Percentiles rank a stretch among this genome's conserved stretches.
Evolutionary conservation across 2,329 filamentous ascomycete species (phyloP).

Genomic region (Colletotrichum tropicale): DNA sequence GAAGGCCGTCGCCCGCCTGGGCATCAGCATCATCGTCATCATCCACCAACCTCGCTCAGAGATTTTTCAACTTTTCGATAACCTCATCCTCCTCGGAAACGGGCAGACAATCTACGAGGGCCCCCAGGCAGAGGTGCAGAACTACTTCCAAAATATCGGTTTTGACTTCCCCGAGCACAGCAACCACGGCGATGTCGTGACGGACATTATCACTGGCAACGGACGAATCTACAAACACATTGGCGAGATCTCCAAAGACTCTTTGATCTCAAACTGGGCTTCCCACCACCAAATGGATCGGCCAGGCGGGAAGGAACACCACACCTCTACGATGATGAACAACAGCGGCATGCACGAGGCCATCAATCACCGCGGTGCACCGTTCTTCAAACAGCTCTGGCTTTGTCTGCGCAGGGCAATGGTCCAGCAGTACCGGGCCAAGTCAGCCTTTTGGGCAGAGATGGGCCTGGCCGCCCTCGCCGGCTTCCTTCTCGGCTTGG

Average conservation of each 20-base stretch:
- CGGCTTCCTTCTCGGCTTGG: slow-evolving; percentile 59
- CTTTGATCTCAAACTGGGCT: slow-evolving; percentile 54
- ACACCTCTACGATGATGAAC: slow-evolving; percentile 36
- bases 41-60: slow-evolving; percentile 65
- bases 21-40: slow-evolving; percentile 62
- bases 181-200: slow-evolving; percentile 62
- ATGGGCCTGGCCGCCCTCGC: slow-evolving; percentile 56
- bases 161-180: slow-evolving; percentile 53
- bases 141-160: slow-evolving; percentile 57
- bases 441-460: slow-evolving; percentile 57
- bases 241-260: slow-evolving; percentile 51
- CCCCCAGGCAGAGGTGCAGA: slow-evolving; percentile 42
- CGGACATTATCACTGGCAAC: slow-evolving; percentile 66
- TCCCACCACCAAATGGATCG: slow-evolving; percentile 30
- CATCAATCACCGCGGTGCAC: slow-evolving; percentile 54
- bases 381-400: slow-evolving; percentile 52
- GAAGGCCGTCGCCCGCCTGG: slow-evolving; percentile 56
- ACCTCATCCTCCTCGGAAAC: slow-evolving; percentile 57
- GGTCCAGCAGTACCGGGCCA: slow-evolving; percentile 60
- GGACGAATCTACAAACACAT: slow-evolving; percentile 52
- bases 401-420: slow-evolving; percentile 58
- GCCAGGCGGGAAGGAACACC: slow-evolving; percentile 26
- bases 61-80: slow-evolving; percentile 63
- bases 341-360: slow-evolving; percentile 45
- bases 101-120: slow-evolving; percentile 62